phyloP scores from a whole-genome alignment of 2,329 filamentous ascomycete species.

The Penicillium sp. region DNA sequence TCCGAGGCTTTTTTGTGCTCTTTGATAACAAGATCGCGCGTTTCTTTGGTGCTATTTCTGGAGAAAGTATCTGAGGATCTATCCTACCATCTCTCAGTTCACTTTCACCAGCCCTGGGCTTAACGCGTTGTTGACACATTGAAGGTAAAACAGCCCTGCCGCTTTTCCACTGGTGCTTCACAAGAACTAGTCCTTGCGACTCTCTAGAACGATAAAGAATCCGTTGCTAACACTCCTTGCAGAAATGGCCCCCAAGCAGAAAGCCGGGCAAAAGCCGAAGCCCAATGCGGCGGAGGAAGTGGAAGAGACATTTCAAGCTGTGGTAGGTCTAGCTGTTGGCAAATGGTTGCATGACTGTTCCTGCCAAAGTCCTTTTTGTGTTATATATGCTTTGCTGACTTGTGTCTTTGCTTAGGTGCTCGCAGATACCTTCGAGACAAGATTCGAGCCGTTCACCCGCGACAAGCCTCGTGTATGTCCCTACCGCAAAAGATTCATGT shows the following conservation, averaged over 20 bases:
- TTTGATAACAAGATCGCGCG: constrained; percentile 13
- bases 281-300: constrained; percentile 54
- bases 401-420: constrained; percentile 60
- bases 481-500: not conserved
- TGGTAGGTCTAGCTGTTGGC: constrained; percentile 46
- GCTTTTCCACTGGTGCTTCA: not conserved
- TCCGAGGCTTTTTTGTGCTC: constrained; percentile 33
- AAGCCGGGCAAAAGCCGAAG: constrained; percentile 35
- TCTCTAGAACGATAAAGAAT: not conserved
- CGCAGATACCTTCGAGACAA: constrained; percentile 89
- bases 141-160: not conserved
- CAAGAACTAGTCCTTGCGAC: not conserved
- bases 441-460: constrained; percentile 84
- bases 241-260: constrained; percentile 37
- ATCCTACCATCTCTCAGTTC: not conserved
- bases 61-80: not conserved
- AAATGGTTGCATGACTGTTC: not conserved
- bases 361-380: not conserved
- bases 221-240: not conserved
- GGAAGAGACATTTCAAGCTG: constrained; percentile 62
- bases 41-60: constrained; percentile 5
- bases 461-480: constrained; percentile 76
- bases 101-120: not conserved
- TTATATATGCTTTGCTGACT: constrained; percentile 11
- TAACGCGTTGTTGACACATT: not conserved